Base-by-base conservation (phyloP, 768 basidiomycete species). In the Chlorophyllum brunneum region DNA sequence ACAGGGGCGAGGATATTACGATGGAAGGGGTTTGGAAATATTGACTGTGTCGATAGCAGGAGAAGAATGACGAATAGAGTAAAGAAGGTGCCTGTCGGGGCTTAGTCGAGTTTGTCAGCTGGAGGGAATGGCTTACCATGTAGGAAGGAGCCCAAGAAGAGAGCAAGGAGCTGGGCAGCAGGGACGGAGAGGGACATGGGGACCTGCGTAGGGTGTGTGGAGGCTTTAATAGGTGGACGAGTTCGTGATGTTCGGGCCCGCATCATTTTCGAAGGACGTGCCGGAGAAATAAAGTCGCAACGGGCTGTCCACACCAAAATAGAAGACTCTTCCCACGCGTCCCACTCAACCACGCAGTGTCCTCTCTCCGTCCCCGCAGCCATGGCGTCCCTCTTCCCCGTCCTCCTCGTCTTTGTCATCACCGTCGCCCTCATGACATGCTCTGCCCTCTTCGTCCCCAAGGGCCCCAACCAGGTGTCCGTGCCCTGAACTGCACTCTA, bases 391-490 rank as follows among this genome's bases (percentile, higher is more conserved):
- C 69, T 83, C 58, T 74, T 88, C 49, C 88, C 88, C 22, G 76
- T 92, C 24, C 52, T 90, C 56, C 67, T 90, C 61, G 65, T 88
- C 48, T 76, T 92, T 41, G 77, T 83, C 37, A 65, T 89, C 37
- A 78, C 85, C 15, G 65, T 80, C 15, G 86, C 72, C 0, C 72
- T 92, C 9, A 90, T 86, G 74, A 70, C 75, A 1, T 73, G 72
- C 23, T 73, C 80, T 2, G 90, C 82, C 67, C 67, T 92, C 24
- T 79, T 85, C 54, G 79, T 82, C 0, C 92, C 88, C 0, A 95
- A 94, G 63, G 94, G 95, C 2, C 81, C 88, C 24, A 81, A 94
- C 51, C 94, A 97, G 73, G 87, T 86, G 95, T 95, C 64, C 59
- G 88, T 79, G 5, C 30, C 11, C 16, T 20, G 9, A 13, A 33